Base-by-base conservation (phyloP, 1,284 basidiomycete genomes). In the Cryptococcus maquisensis region DNA sequence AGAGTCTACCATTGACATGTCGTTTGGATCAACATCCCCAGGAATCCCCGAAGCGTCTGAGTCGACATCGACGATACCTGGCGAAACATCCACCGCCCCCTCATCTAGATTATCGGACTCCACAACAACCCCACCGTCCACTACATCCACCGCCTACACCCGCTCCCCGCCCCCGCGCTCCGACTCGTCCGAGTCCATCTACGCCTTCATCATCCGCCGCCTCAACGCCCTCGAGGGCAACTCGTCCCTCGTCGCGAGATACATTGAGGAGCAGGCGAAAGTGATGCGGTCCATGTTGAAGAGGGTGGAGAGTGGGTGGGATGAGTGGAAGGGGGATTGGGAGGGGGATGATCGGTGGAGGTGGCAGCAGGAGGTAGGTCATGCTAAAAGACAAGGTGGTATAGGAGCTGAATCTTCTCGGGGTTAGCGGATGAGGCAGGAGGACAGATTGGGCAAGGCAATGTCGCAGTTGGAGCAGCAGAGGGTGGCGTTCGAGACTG, bases 121-220 rank as follows among this genome's bases (percentile, higher is more conserved):
- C 2, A 28, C 45, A 1, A 49, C 55, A 1, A 15, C 59, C 16
- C 21, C 60, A 4, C 16, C 59, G 0, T 47, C 61, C 7, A 12
- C 47, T n/a, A 28, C 46, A 35, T 40, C 62, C 32, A 47, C 58
- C 2, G 47, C 61, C 12, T 57, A 56, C 46, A 40, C 51, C n/a
- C 50, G 60, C 23, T 38, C 49, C 2, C 38, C 61, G n/a, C 53
- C 62, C 20, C 54, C 66, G 2, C 67, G 65, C 8, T 60, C 73
- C 3, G 77, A 81, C 26, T 82, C 84, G 3, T 89, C 90, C n/a
- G 93, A 98, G 74, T 95, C 91, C 0, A 95, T 98, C 66, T 98
- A 96, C 68, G 86, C 92, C 10, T 90, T 88, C 10, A 98, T 98
- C 65, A 93, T 93, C 83, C 95, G 97, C 61, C 86, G 93, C 2